Percentiles rank a stretch among this genome's conserved stretches.
Evolutionary conservation across 2,329 filamentous ascomycete species (phyloP).

Genomic region (Aspergillus viridinutans): DNA sequence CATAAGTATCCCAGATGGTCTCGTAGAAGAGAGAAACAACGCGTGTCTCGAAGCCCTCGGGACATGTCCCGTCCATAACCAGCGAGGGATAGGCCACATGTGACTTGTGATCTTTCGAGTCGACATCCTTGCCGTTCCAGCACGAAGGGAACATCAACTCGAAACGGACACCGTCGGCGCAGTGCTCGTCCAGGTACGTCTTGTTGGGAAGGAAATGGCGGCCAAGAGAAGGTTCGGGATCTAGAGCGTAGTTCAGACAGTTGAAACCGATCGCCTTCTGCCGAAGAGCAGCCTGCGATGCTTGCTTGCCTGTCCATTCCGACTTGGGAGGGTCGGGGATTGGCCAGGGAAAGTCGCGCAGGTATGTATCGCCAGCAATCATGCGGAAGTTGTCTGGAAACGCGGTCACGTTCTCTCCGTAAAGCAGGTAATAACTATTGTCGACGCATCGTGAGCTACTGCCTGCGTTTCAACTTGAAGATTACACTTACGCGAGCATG

Average conservation of each 20-base stretch:
- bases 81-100: slow-evolving; percentile 75
- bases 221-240: slow-evolving; percentile 68
- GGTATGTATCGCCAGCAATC: slow-evolving; percentile 68
- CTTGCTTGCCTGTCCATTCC: slow-evolving; percentile 60
- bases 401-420: slow-evolving; percentile 60
- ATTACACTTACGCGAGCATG: slow-evolving; percentile 70
- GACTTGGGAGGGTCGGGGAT: slow-evolving; percentile 68
- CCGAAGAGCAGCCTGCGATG: slow-evolving; percentile 65
- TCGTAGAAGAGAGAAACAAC: slow-evolving; percentile 77
- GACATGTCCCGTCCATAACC: slow-evolving; percentile 73
- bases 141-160: slow-evolving; percentile 88
- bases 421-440: slow-evolving; percentile 76
- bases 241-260: slow-evolving; percentile 73
- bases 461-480: background rate
- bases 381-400: slow-evolving; percentile 78
- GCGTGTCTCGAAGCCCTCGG: slow-evolving; percentile 62
- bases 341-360: slow-evolving; percentile 66
- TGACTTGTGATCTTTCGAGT: slow-evolving; percentile 51
- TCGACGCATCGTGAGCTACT: background rate
- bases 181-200: slow-evolving; percentile 72
- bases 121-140: slow-evolving; percentile 69
- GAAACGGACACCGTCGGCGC: slow-evolving; percentile 72
- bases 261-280: slow-evolving; percentile 92
- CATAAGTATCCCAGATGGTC: slow-evolving; percentile 73
- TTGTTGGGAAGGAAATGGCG: slow-evolving; percentile 81